phyloP scores from a whole-genome alignment of 192 early-diverging fungal species.

The Rhizophagus prolifer region DNA sequence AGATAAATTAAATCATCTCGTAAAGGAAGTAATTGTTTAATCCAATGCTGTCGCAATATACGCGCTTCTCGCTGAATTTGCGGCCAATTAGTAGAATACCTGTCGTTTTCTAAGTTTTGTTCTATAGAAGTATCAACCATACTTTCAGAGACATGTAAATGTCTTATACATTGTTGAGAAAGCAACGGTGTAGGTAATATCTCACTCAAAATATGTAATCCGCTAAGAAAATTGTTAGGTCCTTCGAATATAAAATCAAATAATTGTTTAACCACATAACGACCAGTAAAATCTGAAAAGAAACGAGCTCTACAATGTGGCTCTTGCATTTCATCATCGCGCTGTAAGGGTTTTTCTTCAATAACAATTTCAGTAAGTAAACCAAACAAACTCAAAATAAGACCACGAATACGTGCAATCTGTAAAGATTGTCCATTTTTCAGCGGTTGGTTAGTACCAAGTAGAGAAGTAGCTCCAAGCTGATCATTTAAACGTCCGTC shows the following conservation, averaged over 20 bases:
- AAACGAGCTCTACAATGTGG: background rate
- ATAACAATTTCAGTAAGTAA: conserved; percentile 19
- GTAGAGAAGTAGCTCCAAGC: conserved; percentile 24
- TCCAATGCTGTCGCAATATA: conserved; percentile 21
- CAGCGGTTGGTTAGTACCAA: background rate
- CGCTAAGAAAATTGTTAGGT: conserved; percentile 31
- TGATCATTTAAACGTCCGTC: conserved; percentile 30
- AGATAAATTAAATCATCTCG: conserved; percentile 23
- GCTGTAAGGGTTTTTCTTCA: background rate
- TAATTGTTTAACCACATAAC: conserved; percentile 22
- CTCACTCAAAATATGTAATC: conserved; percentile 25
- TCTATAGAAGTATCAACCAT: background rate
- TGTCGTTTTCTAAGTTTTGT: background rate
- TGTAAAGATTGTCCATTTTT: conserved; percentile 29
- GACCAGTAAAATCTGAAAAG: conserved; percentile 30
- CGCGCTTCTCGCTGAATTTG: background rate
- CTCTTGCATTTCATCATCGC: background rate
- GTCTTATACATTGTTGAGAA: background rate
- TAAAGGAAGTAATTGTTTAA: conserved; percentile 31
- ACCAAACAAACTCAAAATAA: conserved; percentile 22
- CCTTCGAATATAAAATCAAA: conserved; percentile 29
- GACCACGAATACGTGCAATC: conserved; percentile 27
- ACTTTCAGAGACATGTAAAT: background rate
- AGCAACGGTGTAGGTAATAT: conserved; percentile 20
- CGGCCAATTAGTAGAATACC: background rate